Percentiles rank a stretch among this genome's conserved stretches.
These are phyloP conservation scores for Stramenopiles sp. DNA, from an alignment of 352 stramenopile species.

Conservation along the genomic window DNA sequence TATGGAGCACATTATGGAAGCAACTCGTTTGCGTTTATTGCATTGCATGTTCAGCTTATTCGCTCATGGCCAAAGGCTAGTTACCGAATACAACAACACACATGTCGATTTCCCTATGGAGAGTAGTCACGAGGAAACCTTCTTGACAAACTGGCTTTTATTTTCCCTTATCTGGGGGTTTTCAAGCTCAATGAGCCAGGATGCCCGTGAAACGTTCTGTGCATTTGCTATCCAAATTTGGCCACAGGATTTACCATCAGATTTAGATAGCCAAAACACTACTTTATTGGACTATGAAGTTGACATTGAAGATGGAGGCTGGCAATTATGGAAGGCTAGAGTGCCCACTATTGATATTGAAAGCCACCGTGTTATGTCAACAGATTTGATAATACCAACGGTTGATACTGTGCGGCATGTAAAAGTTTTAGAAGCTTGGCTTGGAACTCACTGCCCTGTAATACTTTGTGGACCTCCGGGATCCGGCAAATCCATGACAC, in stretches of 20 bases:
- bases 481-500: conserved; percentile 99
- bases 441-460: conserved; percentile 81
- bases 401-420: conserved; percentile 96
- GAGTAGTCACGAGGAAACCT: conserved; percentile 80
- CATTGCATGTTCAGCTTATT: conserved; percentile 91
- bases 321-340: conserved; percentile 77
- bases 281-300: conserved; percentile 88
- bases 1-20: conserved; percentile 84
- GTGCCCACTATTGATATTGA: conserved; percentile 95
- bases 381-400: conserved; percentile 96
- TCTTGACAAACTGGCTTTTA: conserved; percentile 89
- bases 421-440: conserved; percentile 87
- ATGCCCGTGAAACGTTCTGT: conserved; percentile 68
- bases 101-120: conserved; percentile 93
- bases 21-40: conserved; percentile 72
- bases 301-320: conserved; percentile 85
- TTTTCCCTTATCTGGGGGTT: conserved; percentile 97
- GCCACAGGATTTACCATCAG: not conserved
- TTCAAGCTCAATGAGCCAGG: conserved; percentile 78
- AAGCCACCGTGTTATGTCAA: conserved; percentile 77
- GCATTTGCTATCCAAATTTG: conserved; percentile 51
- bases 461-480: conserved; percentile 93
- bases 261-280: conserved; percentile 35
- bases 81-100: conserved; percentile 95
- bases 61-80: conserved; percentile 66